Conservation (phyloP, 2,329 filamentous ascomycete genomes). For the Hymenoscyphus occultus region DNA sequence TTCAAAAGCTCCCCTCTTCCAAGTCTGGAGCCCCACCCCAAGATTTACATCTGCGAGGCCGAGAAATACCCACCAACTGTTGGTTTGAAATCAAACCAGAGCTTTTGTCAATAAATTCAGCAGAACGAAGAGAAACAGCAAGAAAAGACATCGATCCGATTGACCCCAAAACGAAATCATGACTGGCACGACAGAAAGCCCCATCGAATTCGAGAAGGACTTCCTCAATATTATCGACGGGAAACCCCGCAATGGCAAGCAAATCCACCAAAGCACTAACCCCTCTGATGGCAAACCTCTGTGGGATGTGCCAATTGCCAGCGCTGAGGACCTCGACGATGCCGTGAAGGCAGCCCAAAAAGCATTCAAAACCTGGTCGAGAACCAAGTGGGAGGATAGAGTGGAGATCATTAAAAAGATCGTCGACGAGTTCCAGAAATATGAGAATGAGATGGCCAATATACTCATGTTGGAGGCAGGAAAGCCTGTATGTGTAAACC, state of each 20-base stretch:
- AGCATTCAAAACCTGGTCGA: conserved; percentile 48
- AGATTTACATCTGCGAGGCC: neutral
- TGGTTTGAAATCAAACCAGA: neutral
- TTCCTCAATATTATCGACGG: conserved; percentile 24
- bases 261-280: conserved; percentile 26
- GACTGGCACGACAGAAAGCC: conserved; percentile 6
- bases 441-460: conserved; percentile 39
- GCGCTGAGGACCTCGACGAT: conserved; percentile 36
- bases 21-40: neutral
- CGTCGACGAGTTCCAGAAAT: conserved; percentile 13
- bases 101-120: neutral
- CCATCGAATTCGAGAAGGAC: conserved; percentile 11
- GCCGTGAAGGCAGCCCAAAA: conserved; percentile 35
- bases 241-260: conserved; percentile 8
- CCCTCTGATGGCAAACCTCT: conserved; percentile 22
- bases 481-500: conserved; percentile 43
- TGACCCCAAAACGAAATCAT: neutral
- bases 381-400: conserved; percentile 44
- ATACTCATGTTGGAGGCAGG: conserved; percentile 50
- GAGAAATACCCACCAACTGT: neutral
- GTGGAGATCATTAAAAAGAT: conserved; percentile 38
- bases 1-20: neutral
- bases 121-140: neutral
- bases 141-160: neutral
- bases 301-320: conserved; percentile 39